These are phyloP conservation scores for Xylaria intraflava DNA, from an alignment of 495 filamentous ascomycete species.

Conservation along the genomic window DNA sequence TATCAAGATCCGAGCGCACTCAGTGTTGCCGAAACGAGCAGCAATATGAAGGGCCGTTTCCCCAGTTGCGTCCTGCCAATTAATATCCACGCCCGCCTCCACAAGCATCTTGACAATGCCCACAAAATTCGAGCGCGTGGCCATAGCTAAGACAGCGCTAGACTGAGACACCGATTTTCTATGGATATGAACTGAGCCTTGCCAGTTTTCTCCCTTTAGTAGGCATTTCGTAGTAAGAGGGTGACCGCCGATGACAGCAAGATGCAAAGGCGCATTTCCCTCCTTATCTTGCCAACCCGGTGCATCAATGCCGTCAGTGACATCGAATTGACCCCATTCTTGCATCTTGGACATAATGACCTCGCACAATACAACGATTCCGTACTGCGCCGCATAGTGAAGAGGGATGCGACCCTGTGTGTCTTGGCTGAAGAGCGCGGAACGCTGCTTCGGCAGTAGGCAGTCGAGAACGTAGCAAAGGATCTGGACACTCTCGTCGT, in stretches of 20 bases:
- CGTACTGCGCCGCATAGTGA: slow-evolving; percentile 94
- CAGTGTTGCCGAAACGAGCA: slow-evolving; percentile 75
- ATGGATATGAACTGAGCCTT: slow-evolving; percentile 51
- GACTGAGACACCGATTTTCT: slow-evolving; percentile 68
- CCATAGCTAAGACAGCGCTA: slow-evolving; percentile 82
- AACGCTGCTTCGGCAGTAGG: slow-evolving; percentile 61
- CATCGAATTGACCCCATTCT: slow-evolving; percentile 79
- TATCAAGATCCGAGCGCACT: slow-evolving; percentile 71
- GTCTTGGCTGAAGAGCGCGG: slow-evolving; percentile 64
- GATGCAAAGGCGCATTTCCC: slow-evolving; percentile 83
- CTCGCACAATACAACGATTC: slow-evolving; percentile 79
- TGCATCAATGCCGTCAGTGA: slow-evolving; percentile 77
- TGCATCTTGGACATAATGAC: slow-evolving; percentile 84
- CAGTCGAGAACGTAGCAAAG: slow-evolving; percentile 65
- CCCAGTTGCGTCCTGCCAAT: slow-evolving; percentile 89
- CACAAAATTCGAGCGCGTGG: slow-evolving; percentile 75
- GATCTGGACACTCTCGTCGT: slow-evolving; percentile 70
- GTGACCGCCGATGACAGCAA: slow-evolving; percentile 88
- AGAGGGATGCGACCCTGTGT: slow-evolving; percentile 77
- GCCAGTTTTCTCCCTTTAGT: slow-evolving; percentile 71
- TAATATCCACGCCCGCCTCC: slow-evolving; percentile 85
- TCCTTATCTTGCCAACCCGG: slow-evolving; percentile 85
- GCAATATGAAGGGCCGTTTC: slow-evolving; percentile 91
- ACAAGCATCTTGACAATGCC: slow-evolving; percentile 80
- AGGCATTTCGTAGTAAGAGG: slow-evolving; percentile 74